Percentiles rank a stretch among this genome's conserved stretches.
Conservation (phyloP, 208 protist species). For the Polymyxa betae region DNA sequence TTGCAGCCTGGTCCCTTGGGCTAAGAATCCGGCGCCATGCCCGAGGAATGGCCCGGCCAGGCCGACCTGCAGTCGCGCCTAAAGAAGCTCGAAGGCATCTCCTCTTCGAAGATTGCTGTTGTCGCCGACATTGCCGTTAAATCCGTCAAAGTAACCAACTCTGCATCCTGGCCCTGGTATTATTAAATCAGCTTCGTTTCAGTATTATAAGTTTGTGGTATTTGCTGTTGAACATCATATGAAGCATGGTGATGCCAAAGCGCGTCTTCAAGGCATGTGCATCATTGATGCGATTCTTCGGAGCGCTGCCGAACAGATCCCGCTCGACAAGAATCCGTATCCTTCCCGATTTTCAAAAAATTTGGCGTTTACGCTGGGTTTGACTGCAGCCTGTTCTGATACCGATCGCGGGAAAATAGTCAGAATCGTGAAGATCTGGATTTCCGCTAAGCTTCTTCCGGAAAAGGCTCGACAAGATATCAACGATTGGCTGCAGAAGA, state of each 20-base stretch:
- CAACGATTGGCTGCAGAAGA: not conserved
- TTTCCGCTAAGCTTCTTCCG: not conserved
- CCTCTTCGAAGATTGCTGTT: conserved; percentile 20
- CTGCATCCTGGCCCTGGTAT: not conserved
- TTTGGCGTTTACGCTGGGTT: not conserved
- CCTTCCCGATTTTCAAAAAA: conserved; percentile 2
- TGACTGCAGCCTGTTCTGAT: not conserved
- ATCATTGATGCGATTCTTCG: conserved; percentile 45
- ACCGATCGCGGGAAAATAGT: not conserved
- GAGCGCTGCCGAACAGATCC: not conserved
- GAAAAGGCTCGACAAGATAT: not conserved
- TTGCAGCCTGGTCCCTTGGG: no score
- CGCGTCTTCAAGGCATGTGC: not conserved
- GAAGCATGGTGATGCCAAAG: not conserved
- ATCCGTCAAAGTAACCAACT: not conserved
- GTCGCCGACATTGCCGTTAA: not conserved
- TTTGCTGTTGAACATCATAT: conserved; percentile 16
- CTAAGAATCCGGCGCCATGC: no score
- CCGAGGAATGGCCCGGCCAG: conserved; percentile 49
- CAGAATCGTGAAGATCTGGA: conserved; percentile 32
- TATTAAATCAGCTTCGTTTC: not conserved
- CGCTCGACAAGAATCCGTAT: conserved; percentile 13
- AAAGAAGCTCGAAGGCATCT: not conserved
- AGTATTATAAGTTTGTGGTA: conserved; percentile 39
- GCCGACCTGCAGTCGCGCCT: conserved; percentile 12